These are phyloP conservation scores for Cyamopsis tetragonoloba DNA, from an alignment of 306 rosid genomes.

Conservation along the genomic window DNA sequence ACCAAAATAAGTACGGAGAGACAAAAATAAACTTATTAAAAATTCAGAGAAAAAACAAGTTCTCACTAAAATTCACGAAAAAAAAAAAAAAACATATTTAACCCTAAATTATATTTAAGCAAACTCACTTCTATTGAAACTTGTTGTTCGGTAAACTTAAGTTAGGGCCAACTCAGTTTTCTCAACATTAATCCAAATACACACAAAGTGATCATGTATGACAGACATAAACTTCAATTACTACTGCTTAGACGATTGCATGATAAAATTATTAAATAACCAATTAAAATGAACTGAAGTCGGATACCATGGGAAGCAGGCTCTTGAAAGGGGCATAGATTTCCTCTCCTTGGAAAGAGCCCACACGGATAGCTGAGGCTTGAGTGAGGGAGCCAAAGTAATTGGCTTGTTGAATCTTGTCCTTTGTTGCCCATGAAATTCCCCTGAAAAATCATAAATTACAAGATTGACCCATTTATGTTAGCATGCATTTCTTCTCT, in stretches of 20 bases:
- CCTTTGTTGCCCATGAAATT: constrained; percentile 98
- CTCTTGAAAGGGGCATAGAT: constrained; percentile 95
- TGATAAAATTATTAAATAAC: too few species aligned
- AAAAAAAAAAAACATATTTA: too few species aligned
- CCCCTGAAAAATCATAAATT: constrained; percentile 50
- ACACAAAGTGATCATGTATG: too few species aligned
- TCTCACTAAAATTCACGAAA: too few species aligned
- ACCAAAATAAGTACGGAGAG: too few species aligned
- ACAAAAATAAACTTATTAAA: too few species aligned
- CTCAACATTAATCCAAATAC: too few species aligned
- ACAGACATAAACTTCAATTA: not conserved
- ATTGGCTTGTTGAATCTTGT: constrained; percentile 89
- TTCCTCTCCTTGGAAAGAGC: constrained; percentile 91
- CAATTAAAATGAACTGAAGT: not conserved
- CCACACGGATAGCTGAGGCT: constrained; percentile 88
- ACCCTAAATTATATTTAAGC: too few species aligned
- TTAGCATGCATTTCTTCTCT: not conserved
- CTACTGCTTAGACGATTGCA: not conserved
- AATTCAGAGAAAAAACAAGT: too few species aligned
- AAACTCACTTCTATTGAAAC: too few species aligned
- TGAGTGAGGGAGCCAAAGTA: constrained; percentile 94
- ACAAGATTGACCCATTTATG: not conserved
- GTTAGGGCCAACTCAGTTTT: too few species aligned
- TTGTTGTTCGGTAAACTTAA: too few species aligned
- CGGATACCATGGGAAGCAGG: constrained; percentile 84